A percentile compares a stretch with the other conserved stretches of the same genome.
Conservation (phyloP, 2,329 filamentous ascomycete species). For the Gaeumannomyces sp. region DNA sequence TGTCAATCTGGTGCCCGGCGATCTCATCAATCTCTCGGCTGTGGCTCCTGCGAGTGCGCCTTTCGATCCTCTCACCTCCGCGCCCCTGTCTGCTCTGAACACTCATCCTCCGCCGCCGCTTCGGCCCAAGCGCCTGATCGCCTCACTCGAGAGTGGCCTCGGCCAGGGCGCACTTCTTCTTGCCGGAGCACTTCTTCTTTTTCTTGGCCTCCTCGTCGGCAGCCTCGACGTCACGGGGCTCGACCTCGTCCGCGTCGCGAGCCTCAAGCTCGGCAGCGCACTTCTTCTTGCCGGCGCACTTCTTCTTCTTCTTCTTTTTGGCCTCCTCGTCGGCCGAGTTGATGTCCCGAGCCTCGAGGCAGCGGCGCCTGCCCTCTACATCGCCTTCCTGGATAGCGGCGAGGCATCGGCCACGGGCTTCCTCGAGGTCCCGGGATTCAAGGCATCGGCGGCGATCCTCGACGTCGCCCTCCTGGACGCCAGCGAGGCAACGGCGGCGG, state of each 20-base stretch:
- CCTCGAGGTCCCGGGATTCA: no score
- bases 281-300: no score
- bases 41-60: background rate
- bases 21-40: background rate
- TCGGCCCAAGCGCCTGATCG: no score
- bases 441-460: background rate
- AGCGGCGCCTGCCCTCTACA: no score
- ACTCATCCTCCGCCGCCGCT: background rate
- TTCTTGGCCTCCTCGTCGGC: background rate
- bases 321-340: background rate
- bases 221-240: background rate
- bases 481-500: no score
- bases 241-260: no score
- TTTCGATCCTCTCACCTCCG: background rate
- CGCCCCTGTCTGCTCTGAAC: background rate
- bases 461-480: background rate
- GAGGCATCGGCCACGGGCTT: no score
- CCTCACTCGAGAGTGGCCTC: background rate
- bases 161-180: background rate
- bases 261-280: no score
- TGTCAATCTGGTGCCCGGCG: background rate
- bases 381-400: no score
- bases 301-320: background rate
- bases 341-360: background rate
- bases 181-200: no score